A percentile compares a stretch with the other conserved stretches of the same genome.
phyloP scores from a whole-genome alignment of 495 filamentous ascomycete species.

The Podospora anserina region DNA sequence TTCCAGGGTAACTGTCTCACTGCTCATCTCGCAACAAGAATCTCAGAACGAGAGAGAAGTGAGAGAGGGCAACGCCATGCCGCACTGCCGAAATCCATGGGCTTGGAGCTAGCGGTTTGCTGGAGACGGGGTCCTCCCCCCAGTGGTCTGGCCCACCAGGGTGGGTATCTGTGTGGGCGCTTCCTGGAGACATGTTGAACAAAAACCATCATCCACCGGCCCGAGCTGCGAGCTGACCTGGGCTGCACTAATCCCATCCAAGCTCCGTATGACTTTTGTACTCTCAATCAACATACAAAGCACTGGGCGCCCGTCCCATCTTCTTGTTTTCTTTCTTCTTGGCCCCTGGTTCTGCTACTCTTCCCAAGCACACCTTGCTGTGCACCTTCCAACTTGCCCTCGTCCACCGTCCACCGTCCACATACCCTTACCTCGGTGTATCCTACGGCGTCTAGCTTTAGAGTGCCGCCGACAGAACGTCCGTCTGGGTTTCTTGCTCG shows the following conservation, averaged over 20 bases:
- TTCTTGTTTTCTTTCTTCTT: neutral
- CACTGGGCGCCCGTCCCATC: slow-evolving; percentile 1
- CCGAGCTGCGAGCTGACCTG: slow-evolving; percentile 21
- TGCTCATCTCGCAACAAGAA: slow-evolving; percentile 5
- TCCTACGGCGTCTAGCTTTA: slow-evolving; percentile 26
- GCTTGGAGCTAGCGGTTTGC: slow-evolving; percentile 13
- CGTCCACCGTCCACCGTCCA: too few relatives aligned
- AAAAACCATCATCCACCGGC: slow-evolving; percentile 26
- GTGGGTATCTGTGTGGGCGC: slow-evolving; percentile 23
- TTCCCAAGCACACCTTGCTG: neutral
- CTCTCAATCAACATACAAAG: neutral
- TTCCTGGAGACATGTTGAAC: slow-evolving; percentile 12
- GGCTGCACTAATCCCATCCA: slow-evolving; percentile 12
- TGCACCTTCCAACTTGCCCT: slow-evolving; percentile 2
- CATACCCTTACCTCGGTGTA: slow-evolving; percentile 24
- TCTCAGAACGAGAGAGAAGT: slow-evolving; percentile 18
- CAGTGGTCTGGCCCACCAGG: slow-evolving; percentile 17
- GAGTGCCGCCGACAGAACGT: slow-evolving; percentile 32
- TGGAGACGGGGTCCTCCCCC: slow-evolving; percentile 9
- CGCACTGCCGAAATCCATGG: slow-evolving; percentile 36
- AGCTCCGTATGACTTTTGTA: neutral
- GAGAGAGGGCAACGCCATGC: slow-evolving; percentile 31
- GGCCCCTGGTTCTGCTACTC: neutral
- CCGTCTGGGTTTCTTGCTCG: slow-evolving; percentile 20
- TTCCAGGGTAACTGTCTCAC: neutral